A percentile compares a stretch with the other conserved stretches of the same genome.
phyloP scores from a whole-genome alignment of 306 rosid species.

The Gastrolobium bilobum region DNA sequence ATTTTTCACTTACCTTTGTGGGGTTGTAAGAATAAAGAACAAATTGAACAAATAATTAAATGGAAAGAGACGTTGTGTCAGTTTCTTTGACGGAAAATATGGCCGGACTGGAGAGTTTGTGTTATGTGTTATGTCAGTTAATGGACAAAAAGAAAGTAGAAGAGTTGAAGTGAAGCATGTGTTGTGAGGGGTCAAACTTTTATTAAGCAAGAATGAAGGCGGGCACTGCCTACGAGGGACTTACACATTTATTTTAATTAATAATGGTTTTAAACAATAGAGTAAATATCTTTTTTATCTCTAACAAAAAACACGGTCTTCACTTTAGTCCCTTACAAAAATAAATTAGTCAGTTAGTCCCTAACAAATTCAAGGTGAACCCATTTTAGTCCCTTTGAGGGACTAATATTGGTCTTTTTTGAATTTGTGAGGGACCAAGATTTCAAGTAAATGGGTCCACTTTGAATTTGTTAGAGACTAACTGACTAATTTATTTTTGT shows the following conservation, averaged over 20 bases:
- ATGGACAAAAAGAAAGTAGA: not conserved
- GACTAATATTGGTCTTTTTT: too few species aligned
- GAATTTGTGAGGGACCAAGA: too few species aligned
- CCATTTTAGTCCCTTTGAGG: too few species aligned
- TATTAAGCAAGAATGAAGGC: constrained; percentile 46
- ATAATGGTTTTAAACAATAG: too few species aligned
- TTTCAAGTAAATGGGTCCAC: too few species aligned
- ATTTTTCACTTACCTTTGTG: not conserved
- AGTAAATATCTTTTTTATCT: too few species aligned
- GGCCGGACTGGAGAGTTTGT: not conserved
- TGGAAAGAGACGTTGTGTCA: constrained; percentile 51
- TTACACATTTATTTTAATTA: not conserved
- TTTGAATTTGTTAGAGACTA: too few species aligned
- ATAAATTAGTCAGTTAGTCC: too few species aligned
- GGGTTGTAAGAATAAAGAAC: not conserved
- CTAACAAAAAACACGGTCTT: too few species aligned
- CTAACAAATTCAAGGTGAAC: too few species aligned
- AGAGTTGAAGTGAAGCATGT: constrained; percentile 32
- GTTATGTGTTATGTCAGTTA: not conserved
- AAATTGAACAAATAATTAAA: constrained; percentile 33
- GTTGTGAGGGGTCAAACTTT: constrained; percentile 46
- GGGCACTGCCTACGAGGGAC: constrained; percentile 41
- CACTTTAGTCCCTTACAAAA: too few species aligned
- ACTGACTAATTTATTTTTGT: too few species aligned
- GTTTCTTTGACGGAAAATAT: constrained; percentile 38